Evolutionary conservation across 208 protist genomes (phyloP), one percentile per base, ranked within the genome.

Genomic region (Crithidia brevicula): DNA sequence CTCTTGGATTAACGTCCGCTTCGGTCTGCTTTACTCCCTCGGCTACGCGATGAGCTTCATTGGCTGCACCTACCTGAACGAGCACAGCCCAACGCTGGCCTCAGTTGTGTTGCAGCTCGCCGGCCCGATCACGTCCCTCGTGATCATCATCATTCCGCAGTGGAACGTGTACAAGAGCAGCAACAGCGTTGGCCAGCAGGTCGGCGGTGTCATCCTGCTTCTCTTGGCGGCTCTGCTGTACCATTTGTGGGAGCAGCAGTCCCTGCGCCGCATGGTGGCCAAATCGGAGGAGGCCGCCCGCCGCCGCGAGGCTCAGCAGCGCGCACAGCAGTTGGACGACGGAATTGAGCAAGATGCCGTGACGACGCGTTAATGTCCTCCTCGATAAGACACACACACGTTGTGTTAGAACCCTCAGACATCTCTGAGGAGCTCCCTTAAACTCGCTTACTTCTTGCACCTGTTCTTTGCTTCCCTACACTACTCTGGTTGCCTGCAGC

Each of bases 51-150:
- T 95, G 86, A 93, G 85, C 51, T 95, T 91, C 51, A 66, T 95
- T 22, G 89, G 89, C 2, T 92, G 85, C 67, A 82, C 80, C 22
- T 95, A 85, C 78, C 79, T 95, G 22, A 95, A 93, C 67, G 86
- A 93, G 64, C 78, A 89, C 68, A 92, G 85, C 51, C 86, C 89
- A 11, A 93, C 87, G 20, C 80, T 95, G 43, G 86, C 85, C 31
- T 95, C 89, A 2, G 85, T 95, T 15, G 86, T 95, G 40, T 58
- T 92, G 50, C 89, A 95, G 67, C 75, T 95, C 9, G 86, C 87
- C 1, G 85, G 79, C 1, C 89, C 89, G 18, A 72, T 95, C 61
- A 92, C 89, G 6, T 85, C 86, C 7, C 59, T 95, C 27, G 45
- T 90, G 42, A 78, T 95, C 47, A 76, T 95, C 31, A 84, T 92